phyloP scores from a whole-genome alignment of 768 basidiomycete species.

The Crucibulum laeve region DNA sequence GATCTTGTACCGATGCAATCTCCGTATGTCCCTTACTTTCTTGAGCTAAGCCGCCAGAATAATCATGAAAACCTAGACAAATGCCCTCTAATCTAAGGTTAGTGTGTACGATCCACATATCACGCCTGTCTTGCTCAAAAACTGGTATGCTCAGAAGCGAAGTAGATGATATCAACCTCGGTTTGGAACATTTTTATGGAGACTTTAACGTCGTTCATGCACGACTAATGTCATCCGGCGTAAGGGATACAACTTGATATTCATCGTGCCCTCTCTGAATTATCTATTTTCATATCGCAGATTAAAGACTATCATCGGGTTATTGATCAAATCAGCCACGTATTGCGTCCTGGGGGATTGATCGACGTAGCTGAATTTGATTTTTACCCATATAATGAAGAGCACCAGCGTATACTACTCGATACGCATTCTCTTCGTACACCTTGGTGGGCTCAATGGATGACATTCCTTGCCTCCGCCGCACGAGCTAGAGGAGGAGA shows the following conservation, averaged over 20 bases:
- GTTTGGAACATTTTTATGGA: slow-evolving; percentile 77
- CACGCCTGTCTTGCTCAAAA: slow-evolving; percentile 4
- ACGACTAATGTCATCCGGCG: slow-evolving; percentile 69
- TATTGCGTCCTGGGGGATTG: slow-evolving; percentile 69
- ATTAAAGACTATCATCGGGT: slow-evolving; percentile 63
- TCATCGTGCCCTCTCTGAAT: neutral
- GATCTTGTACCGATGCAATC: slow-evolving; percentile 81
- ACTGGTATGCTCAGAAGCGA: slow-evolving; percentile 52
- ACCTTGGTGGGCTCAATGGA: slow-evolving; percentile 63
- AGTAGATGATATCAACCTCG: slow-evolving; percentile 81
- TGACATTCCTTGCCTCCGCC: slow-evolving; percentile 50
- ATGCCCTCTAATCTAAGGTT: slow-evolving; percentile 74
- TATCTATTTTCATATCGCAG: slow-evolving; percentile 29
- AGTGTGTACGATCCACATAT: slow-evolving; percentile 5
- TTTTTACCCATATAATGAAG: slow-evolving; percentile 54
- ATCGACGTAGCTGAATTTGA: slow-evolving; percentile 67
- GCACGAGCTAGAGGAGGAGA: slow-evolving; percentile 55
- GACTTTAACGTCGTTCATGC: slow-evolving; percentile 75
- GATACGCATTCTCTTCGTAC: slow-evolving; percentile 36
- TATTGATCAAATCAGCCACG: slow-evolving; percentile 61
- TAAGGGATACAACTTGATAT: slow-evolving; percentile 17
- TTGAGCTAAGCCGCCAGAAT: slow-evolving; percentile 3
- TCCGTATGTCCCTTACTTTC: slow-evolving; percentile 36
- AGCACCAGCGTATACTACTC: slow-evolving; percentile 39
- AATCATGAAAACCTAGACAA: slow-evolving; percentile 35